phyloP scores from a whole-genome alignment of 352 stramenopile genomes.

The Phytophthora vignae region DNA sequence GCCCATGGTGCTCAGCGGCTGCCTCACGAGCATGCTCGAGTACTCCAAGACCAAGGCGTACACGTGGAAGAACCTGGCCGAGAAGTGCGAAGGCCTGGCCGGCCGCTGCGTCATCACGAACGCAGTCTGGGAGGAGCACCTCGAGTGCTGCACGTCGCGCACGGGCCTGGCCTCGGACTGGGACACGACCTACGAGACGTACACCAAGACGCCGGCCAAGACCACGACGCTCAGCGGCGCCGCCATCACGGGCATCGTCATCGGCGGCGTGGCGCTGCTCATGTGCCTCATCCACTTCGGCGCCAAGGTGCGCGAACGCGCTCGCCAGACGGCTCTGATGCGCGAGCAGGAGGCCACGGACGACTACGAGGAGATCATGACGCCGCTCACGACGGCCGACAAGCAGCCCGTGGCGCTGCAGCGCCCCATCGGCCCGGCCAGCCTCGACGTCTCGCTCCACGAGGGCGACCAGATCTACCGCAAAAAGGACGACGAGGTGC shows the following conservation, averaged over 20 bases:
- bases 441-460: slow-evolving; percentile 84
- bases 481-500: slow-evolving; percentile 83
- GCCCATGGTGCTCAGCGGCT: slow-evolving; percentile 85
- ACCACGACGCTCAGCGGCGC: slow-evolving; percentile 69
- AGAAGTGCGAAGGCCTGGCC: slow-evolving; percentile 80
- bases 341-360: slow-evolving; percentile 89
- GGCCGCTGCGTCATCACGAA: slow-evolving; percentile 89
- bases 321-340: slow-evolving; percentile 85
- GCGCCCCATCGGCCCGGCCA: slow-evolving; percentile 69
- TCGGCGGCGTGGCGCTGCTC: slow-evolving; percentile 82
- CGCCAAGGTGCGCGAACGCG: slow-evolving; percentile 82
- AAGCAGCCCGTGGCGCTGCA: slow-evolving; percentile 73
- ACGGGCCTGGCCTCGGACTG: slow-evolving; percentile 69
- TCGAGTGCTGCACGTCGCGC: slow-evolving; percentile 78
- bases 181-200: slow-evolving; percentile 76
- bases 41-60: slow-evolving; percentile 86
- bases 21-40: slow-evolving; percentile 74
- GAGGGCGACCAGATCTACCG: slow-evolving; percentile 91
- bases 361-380: slow-evolving; percentile 93
- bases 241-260: slow-evolving; percentile 82
- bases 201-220: slow-evolving; percentile 60
- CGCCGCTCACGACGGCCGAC: slow-evolving; percentile 74
- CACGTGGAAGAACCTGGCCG: slow-evolving; percentile 82
- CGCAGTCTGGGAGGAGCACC: slow-evolving; percentile 83
- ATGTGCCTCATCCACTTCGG: slow-evolving; percentile 87